Base-by-base conservation (phyloP, 352 stramenopile genomes). In the Pythium insidiosum region DNA sequence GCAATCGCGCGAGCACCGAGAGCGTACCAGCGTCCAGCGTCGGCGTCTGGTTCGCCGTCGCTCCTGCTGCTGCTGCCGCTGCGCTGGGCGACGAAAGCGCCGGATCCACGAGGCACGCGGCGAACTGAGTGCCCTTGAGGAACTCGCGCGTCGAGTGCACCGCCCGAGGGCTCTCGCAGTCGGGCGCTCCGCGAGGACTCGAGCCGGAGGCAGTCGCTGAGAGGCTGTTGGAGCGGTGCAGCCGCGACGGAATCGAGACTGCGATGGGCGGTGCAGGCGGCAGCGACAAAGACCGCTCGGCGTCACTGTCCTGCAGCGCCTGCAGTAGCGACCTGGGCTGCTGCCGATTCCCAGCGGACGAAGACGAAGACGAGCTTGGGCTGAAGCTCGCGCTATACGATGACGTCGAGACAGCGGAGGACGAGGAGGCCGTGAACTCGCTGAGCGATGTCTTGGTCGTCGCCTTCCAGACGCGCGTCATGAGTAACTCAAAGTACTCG, bases 401-500 rank as follows among this genome's bases (percentile, higher is more conserved):
- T n/a, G n/a, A n/a, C n/a, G n/a, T n/a, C n/a, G n/a, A n/a, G n/a
- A n/a, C n/a, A n/a, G n/a, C n/a, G n/a, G n/a, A n/a, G n/a, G n/a
- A n/a, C n/a, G n/a, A 40, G 6, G 47, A 41, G 22, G 21, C 63
- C 21, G 61, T 74, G 43, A 35, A 47, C 6, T 69, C 59, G 16
- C 48, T 58, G 5, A 85, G 63, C 29, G 62, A 68, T 7, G 59
- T 68, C 18, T 58, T 56, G 2, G 44, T 57, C 16, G 64, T 61
- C 4, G 66, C 76, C 34, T 70, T 71, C 76, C 76, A 88, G 16
- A 84, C 76, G 23, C 76, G 73, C 35, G 75, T 81, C 44, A 88
- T 61, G 20, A 88, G 44, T 9, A 88, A 40, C 26, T 88, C 76
- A 50, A 86, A 88, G 61, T 80, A 86, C 47, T 88, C 76, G 19